Evolutionary conservation across 2,329 filamentous ascomycete species (phyloP).

Genomic region (Aspergillus pseudoglaucus): DNA sequence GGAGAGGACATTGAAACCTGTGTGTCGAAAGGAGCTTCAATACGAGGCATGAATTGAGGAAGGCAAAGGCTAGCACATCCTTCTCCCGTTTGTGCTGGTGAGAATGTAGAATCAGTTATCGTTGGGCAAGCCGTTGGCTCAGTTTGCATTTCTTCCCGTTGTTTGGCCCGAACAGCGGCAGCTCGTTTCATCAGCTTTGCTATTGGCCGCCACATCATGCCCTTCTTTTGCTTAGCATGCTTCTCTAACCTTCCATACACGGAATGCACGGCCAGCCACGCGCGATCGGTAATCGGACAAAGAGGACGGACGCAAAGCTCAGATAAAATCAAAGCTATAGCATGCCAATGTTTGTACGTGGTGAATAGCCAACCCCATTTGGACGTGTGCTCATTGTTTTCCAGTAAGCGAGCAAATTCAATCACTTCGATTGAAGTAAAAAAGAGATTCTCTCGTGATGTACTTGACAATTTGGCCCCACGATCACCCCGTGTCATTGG

Average conservation of each 20-base stretch:
- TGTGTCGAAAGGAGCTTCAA: background rate
- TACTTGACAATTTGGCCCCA: constrained; percentile 51
- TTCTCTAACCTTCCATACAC: constrained; percentile 35
- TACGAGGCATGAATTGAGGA: constrained; percentile 16
- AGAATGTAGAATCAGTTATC: background rate
- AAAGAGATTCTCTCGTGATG: constrained; percentile 63
- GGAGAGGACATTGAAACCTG: background rate
- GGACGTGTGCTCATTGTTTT: constrained; percentile 55
- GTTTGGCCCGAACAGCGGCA: constrained; percentile 46
- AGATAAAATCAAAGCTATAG: constrained; percentile 43
- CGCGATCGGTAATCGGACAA: constrained; percentile 53
- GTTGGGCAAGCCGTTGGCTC: constrained; percentile 12
- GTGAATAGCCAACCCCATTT: constrained; percentile 62
- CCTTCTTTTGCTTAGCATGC: constrained; percentile 38
- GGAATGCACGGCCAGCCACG: constrained; percentile 52
- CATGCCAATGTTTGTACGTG: constrained; percentile 61
- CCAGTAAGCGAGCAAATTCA: constrained; percentile 62
- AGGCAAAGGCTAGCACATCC: constrained; percentile 9
- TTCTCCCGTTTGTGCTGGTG: background rate
- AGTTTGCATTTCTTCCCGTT: constrained; percentile 28
- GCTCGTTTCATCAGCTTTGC: constrained; percentile 56
- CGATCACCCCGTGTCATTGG: constrained; percentile 58
- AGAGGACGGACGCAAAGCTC: constrained; percentile 53
- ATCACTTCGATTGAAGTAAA: constrained; percentile 67
- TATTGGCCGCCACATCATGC: constrained; percentile 59